Conservation (phyloP, 495 filamentous ascomycete species). For the Talaromyces nanjingensis region DNA sequence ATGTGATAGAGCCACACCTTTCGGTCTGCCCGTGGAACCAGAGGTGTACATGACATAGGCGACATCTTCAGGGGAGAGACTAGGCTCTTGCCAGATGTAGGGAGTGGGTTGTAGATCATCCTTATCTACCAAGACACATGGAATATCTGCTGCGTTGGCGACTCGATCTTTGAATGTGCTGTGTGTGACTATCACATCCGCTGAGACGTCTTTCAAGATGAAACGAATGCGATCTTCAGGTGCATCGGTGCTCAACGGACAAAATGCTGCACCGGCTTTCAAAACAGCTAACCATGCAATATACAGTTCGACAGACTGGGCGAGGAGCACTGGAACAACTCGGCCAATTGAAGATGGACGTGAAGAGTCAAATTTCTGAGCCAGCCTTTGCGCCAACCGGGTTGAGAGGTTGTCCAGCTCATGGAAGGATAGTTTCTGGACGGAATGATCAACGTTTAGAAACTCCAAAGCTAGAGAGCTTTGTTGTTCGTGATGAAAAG, state of each 20-base stretch:
- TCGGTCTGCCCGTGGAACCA: constrained; percentile 82
- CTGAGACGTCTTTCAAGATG: constrained; percentile 60
- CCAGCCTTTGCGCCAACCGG: constrained; percentile 43
- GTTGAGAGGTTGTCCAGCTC: constrained; percentile 52
- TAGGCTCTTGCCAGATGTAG: background rate
- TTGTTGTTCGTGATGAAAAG: constrained; percentile 22
- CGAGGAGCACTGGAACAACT: constrained; percentile 66
- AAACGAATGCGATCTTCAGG: constrained; percentile 67
- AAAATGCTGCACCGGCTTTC: constrained; percentile 73
- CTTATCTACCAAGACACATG: constrained; percentile 26
- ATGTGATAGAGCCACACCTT: constrained; percentile 77
- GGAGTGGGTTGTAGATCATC: constrained; percentile 9
- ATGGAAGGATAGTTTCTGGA: constrained; percentile 45
- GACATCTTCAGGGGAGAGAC: constrained; percentile 33
- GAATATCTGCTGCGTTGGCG: constrained; percentile 12
- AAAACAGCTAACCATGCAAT: constrained; percentile 64
- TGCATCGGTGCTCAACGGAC: constrained; percentile 65
- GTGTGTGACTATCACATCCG: constrained; percentile 46
- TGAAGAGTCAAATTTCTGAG: constrained; percentile 16
- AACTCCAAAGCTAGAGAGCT: constrained; percentile 52
- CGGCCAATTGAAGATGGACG: constrained; percentile 2
- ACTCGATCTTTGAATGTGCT: constrained; percentile 19
- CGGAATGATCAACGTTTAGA: constrained; percentile 35
- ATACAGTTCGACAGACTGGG: constrained; percentile 66
- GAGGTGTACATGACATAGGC: constrained; percentile 93